Evolutionary conservation across 176 grass and related monocot species (phyloP).

Genomic region (Olyra latifolia): DNA sequence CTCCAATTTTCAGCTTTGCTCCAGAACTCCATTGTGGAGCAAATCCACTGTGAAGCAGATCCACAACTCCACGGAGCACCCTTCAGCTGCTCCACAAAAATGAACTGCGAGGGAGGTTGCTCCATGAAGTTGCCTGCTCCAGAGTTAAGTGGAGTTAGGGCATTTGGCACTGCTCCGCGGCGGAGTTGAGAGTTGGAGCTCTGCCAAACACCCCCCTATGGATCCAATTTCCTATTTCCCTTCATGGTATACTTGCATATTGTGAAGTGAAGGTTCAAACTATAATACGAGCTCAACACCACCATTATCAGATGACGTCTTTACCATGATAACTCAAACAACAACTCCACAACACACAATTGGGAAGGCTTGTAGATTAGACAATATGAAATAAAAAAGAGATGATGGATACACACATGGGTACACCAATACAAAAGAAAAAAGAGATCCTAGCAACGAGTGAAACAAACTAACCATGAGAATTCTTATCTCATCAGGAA

Average conservation of each 20-base stretch:
- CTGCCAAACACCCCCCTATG: no score
- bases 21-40: no score
- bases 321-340: not conserved
- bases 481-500: constrained; percentile 93
- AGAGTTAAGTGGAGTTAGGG: no score
- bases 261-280: not conserved
- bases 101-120: no score
- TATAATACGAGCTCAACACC: not conserved
- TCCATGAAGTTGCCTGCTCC: no score
- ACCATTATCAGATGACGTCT: not conserved
- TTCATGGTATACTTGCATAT: not conserved
- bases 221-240: not conserved
- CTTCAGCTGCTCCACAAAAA: no score
- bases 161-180: no score
- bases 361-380: not conserved
- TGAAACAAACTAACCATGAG: constrained; percentile 61
- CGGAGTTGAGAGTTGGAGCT: no score
- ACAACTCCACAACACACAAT: not conserved
- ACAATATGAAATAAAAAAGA: not conserved
- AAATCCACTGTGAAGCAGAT: no score
- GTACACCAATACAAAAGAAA: not conserved
- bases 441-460: not conserved
- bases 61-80: no score
- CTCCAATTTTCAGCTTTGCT: no score
- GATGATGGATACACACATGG: not conserved